Percentiles rank a stretch among this genome's conserved stretches.
phyloP scores from a whole-genome alignment of 805 yeast genomes.

The Suhomyces emberorum region DNA sequence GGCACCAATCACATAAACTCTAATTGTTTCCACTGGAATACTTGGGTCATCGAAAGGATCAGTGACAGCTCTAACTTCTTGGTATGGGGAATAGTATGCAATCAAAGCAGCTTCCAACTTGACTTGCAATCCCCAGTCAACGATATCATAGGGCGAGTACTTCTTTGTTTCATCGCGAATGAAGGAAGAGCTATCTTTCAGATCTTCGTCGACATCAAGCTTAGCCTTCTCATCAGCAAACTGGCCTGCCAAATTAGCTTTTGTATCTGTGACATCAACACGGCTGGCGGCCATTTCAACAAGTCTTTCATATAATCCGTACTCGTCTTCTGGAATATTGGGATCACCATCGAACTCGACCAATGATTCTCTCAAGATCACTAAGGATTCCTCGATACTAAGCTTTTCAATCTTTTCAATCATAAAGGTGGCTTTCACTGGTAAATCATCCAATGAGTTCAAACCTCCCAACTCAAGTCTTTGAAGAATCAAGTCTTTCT shows the following conservation, averaged over 20 bases:
- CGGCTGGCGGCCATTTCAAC: slow-evolving; percentile 4
- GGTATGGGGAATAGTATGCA: slow-evolving; percentile 40
- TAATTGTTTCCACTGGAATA: slow-evolving; percentile 34
- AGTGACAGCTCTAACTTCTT: slow-evolving; percentile 38
- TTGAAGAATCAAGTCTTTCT: slow-evolving; percentile 24
- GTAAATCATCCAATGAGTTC: slow-evolving; percentile 25
- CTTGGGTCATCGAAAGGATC: slow-evolving; percentile 37
- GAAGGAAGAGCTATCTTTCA: neutral
- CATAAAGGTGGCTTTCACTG: slow-evolving; percentile 35
- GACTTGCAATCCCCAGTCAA: slow-evolving; percentile 36
- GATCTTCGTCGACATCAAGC: neutral
- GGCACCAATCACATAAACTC: slow-evolving; percentile 53
- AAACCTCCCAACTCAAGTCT: slow-evolving; percentile 25
- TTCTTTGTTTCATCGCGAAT: neutral
- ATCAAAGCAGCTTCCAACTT: slow-evolving; percentile 37
- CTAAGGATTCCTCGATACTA: slow-evolving; percentile 35
- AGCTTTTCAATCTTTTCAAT: slow-evolving; percentile 35
- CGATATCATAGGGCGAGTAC: neutral
- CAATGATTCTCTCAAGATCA: slow-evolving; percentile 36
- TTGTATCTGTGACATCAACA: neutral
- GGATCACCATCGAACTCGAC: slow-evolving; percentile 45
- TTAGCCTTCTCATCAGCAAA: neutral
- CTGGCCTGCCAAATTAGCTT: neutral
- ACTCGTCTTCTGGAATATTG: slow-evolving; percentile 40
- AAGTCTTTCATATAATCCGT: slow-evolving; percentile 26